Conservation (phyloP, 169 alveolate species). For the Cryptosporidium ubiquitum region DNA sequence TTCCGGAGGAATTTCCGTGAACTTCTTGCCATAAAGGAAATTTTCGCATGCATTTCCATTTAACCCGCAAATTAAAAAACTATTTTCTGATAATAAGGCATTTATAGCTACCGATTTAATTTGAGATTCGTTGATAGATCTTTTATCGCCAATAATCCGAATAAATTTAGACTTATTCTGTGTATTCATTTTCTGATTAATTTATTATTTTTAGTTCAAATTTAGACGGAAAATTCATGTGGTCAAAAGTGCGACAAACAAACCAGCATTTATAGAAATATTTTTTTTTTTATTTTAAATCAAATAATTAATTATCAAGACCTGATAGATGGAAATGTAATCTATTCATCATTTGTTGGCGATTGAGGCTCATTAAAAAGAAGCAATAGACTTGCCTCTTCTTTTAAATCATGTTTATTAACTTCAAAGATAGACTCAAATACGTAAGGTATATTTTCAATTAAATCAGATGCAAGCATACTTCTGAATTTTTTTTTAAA, state of each 20-base stretch:
- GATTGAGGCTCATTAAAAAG: constrained; percentile 52
- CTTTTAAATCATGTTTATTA: not conserved
- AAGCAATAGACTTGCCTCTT: constrained; percentile 2
- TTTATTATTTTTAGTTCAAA: constrained; percentile 36
- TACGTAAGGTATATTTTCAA: constrained; percentile 74
- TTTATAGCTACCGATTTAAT: constrained; percentile 9
- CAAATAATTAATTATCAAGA: not conserved
- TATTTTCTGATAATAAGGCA: not conserved
- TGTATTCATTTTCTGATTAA: not conserved
- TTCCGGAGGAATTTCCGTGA: not conserved
- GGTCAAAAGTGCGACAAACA: constrained; percentile 34
- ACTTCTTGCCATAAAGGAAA: not conserved
- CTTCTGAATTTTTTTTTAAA: constrained; percentile 75
- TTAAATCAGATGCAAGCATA: constrained; percentile 76
- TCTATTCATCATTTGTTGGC: not conserved
- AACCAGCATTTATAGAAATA: not conserved
- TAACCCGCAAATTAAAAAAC: constrained; percentile 3
- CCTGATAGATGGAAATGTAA: not conserved
- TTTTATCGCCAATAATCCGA: constrained; percentile 10
- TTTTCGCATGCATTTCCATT: not conserved
- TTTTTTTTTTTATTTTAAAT: not conserved
- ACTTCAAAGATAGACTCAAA: constrained; percentile 72
- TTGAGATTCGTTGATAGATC: not conserved
- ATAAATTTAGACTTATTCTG: constrained; percentile 12
- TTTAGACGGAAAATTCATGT: constrained; percentile 38